These are phyloP conservation scores for Botrytis cinerea DNA, from an alignment of 2,329 filamentous ascomycete genomes.

Conservation along the genomic window DNA sequence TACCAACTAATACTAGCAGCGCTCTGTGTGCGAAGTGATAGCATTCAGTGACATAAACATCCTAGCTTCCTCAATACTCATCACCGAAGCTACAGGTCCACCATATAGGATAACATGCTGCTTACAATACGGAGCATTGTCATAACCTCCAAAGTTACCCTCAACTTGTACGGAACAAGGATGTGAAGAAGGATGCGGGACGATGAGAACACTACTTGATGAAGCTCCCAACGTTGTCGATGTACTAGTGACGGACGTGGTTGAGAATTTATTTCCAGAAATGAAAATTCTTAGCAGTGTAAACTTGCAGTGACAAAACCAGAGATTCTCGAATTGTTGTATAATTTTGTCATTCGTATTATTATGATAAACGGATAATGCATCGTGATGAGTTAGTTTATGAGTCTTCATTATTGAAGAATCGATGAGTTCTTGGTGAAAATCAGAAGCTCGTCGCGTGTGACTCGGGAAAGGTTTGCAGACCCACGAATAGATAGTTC, in stretches of 20 bases:
- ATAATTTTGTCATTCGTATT: background rate
- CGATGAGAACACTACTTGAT: background rate
- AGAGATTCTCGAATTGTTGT: rapidly evolving
- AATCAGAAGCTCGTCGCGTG: background rate
- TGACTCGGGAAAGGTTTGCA: background rate
- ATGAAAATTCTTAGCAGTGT: background rate
- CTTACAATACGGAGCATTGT: background rate
- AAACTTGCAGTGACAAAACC: background rate
- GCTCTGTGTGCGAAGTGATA: background rate
- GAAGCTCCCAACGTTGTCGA: background rate
- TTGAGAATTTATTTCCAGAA: background rate
- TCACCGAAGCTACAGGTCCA: background rate
- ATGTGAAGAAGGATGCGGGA: background rate
- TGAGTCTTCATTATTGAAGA: background rate
- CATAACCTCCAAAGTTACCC: rapidly evolving
- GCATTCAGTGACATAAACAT: background rate
- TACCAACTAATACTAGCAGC: background rate
- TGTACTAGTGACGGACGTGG: background rate
- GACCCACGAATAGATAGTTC: background rate
- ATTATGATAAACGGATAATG: background rate
- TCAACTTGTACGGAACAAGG: background rate
- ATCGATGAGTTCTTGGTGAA: background rate
- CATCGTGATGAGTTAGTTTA: background rate
- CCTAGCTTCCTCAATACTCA: background rate
- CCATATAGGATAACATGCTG: background rate